Conservation (phyloP, 495 filamentous ascomycete species). For the Lentithecium fluviatile region DNA sequence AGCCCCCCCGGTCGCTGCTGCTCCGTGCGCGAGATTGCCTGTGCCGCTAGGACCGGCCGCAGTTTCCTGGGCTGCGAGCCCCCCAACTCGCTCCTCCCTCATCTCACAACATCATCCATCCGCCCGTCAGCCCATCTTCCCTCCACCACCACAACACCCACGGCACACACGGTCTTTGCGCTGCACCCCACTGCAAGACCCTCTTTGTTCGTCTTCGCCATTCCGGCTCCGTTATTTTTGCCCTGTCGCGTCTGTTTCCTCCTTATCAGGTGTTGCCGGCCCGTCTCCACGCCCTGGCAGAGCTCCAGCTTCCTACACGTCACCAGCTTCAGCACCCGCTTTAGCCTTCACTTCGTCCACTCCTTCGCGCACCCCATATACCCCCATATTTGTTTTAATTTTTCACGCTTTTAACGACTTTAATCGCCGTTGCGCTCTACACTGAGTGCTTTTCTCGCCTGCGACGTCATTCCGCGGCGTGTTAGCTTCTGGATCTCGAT, state of each 20-base stretch:
- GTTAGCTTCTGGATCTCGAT: constrained; percentile 16
- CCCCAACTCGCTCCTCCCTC: constrained; percentile 3
- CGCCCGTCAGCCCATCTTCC: constrained; percentile 1
- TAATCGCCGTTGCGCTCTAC: constrained; percentile 3
- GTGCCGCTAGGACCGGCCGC: constrained; percentile 17
- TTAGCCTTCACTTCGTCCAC: constrained; percentile 27
- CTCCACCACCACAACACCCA: constrained; percentile 14
- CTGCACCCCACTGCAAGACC: constrained; percentile 21
- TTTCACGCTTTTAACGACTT: constrained; percentile 4
- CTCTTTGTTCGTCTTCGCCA: constrained; percentile 7
- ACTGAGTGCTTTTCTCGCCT: constrained; percentile 12
- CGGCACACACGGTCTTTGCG: constrained; percentile 6
- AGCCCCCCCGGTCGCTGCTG: constrained; percentile 3
- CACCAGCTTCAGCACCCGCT: constrained; percentile 5
- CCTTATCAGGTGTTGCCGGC: constrained; percentile 15
- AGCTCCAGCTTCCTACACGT: constrained; percentile 20
- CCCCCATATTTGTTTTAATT: constrained; percentile 24
- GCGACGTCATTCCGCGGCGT: constrained; percentile 30
- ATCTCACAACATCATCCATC: constrained; percentile 9
- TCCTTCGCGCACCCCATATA: constrained; percentile 28
- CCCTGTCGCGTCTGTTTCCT: constrained; percentile 3
- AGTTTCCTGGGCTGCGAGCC: constrained; percentile 6
- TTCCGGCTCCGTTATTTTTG: constrained; percentile 12
- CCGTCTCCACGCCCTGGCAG: constrained; percentile 31
- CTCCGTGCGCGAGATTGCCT: constrained; percentile 18